phyloP scores from a whole-genome alignment of 2,329 filamentous ascomycete genomes.

The Parafenestella ontariensis region DNA sequence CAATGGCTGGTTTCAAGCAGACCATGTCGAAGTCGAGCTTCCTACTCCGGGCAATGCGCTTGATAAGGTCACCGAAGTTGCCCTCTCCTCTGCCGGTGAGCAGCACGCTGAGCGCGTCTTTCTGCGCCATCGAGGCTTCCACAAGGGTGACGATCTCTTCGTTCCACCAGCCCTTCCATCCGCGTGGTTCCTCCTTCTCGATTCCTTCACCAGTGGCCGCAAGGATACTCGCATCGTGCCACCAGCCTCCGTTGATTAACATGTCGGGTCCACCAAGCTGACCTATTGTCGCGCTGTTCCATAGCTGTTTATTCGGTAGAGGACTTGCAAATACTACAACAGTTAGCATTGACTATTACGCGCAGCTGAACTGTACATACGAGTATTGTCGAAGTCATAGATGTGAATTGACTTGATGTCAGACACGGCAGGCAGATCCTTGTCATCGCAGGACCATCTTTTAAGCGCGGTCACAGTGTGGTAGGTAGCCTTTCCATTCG shows the following conservation, averaged over 20 bases:
- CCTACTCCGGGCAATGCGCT: conserved; percentile 79
- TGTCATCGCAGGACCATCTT: conserved; percentile 82
- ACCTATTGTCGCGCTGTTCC: conserved; percentile 80
- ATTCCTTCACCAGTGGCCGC: conserved; percentile 83
- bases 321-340: conserved; percentile 84
- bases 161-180: conserved; percentile 97
- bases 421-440: conserved; percentile 73
- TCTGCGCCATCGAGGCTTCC: conserved; percentile 79
- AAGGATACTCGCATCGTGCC: conserved; percentile 90
- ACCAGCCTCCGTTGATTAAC: conserved; percentile 90
- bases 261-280: conserved; percentile 76
- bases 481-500: conserved; percentile 35
- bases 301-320: conserved; percentile 85
- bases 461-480: conserved; percentile 76
- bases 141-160: conserved; percentile 85
- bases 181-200: conserved; percentile 80
- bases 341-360: conserved; percentile 9
- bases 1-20: conserved; percentile 82
- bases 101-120: conserved; percentile 83
- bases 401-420: conserved; percentile 83
- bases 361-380: conserved; percentile 58
- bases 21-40: conserved; percentile 87
- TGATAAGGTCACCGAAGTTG: conserved; percentile 79
- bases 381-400: conserved; percentile 98
- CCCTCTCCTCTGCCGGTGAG: conserved; percentile 85